Conservation (phyloP, 2,329 filamentous ascomycete genomes). For the Bretziella fagacearum region DNA sequence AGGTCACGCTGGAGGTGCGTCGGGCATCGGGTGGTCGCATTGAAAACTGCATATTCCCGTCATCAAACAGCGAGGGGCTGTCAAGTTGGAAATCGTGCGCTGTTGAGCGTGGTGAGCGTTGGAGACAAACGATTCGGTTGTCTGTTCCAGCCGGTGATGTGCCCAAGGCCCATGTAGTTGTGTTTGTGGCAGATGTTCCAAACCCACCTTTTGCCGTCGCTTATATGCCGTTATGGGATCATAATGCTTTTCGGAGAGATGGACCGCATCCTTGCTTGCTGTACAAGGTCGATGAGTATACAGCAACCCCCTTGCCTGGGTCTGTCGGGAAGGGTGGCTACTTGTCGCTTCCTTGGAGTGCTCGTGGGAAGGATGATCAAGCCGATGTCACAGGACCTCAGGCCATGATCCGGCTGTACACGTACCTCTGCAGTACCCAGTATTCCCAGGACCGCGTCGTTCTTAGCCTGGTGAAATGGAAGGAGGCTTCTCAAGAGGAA, state of each 20-base stretch:
- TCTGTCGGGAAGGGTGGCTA: slow-evolving; percentile 68
- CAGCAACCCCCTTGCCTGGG: slow-evolving; percentile 46
- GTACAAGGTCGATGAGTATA: slow-evolving; percentile 85
- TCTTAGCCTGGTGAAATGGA: slow-evolving; percentile 74
- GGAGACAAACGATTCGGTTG: slow-evolving; percentile 78
- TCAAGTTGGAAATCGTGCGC: slow-evolving; percentile 83
- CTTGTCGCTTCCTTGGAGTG: slow-evolving; percentile 63
- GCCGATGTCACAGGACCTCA: slow-evolving; percentile 66
- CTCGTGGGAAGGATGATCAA: slow-evolving; percentile 47
- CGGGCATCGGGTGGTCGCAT: slow-evolving; percentile 63
- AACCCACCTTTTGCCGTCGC: slow-evolving; percentile 79
- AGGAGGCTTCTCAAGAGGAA: slow-evolving; percentile 52
- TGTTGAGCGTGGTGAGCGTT: slow-evolving; percentile 59
- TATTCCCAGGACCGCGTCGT: slow-evolving; percentile 87
- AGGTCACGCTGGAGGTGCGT: slow-evolving; percentile 78
- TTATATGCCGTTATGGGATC: slow-evolving; percentile 87
- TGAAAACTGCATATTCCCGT: slow-evolving; percentile 72
- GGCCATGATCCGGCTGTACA: slow-evolving; percentile 61
- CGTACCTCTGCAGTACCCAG: slow-evolving; percentile 82
- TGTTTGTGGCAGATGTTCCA: slow-evolving; percentile 76
- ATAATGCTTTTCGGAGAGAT: slow-evolving; percentile 76
- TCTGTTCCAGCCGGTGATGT: slow-evolving; percentile 67
- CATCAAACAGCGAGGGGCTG: slow-evolving; percentile 60
- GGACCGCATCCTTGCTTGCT: slow-evolving; percentile 65
- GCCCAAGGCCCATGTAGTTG: slow-evolving; percentile 64